phyloP scores from a whole-genome alignment of 2,329 filamentous ascomycete genomes.

The Aspergillus fructus region DNA sequence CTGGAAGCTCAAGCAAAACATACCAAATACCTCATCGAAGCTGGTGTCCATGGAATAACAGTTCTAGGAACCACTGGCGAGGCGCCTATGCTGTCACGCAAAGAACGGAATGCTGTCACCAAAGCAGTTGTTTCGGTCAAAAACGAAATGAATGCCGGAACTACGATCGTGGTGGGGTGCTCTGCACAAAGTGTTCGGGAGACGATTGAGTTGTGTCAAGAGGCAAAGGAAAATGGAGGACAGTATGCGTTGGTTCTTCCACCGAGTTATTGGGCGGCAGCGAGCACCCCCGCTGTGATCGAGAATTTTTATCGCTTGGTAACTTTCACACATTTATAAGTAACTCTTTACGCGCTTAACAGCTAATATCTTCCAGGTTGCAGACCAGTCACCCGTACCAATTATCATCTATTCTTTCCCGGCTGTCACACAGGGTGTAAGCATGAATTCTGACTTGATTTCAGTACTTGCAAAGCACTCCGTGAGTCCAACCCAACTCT shows the following conservation, averaged over 20 bases:
- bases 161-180: conserved; percentile 49
- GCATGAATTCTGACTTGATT: conserved; percentile 61
- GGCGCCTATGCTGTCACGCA: too few species aligned
- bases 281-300: conserved; percentile 59
- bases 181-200: conserved; percentile 67
- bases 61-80: too few species aligned
- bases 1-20: too few species aligned
- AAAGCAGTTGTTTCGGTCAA: too few species aligned
- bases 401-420: conserved; percentile 67
- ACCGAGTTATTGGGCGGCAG: conserved; percentile 66
- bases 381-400: not conserved
- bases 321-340: not conserved
- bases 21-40: too few species aligned
- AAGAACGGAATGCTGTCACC: too few species aligned
- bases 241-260: conserved; percentile 70
- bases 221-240: conserved; percentile 65
- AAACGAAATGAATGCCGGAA: too few species aligned
- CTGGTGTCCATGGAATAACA: too few species aligned
- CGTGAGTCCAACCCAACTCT: too few species aligned
- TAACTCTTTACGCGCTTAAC: not conserved
- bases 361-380: not conserved
- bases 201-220: conserved; percentile 61
- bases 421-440: conserved; percentile 55
- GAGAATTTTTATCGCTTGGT: conserved; percentile 61
- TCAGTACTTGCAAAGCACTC: conserved; percentile 44